These are phyloP conservation scores for Erodium chrysanthum DNA, from an alignment of 441 rosid genomes.

Conservation along the genomic window DNA sequence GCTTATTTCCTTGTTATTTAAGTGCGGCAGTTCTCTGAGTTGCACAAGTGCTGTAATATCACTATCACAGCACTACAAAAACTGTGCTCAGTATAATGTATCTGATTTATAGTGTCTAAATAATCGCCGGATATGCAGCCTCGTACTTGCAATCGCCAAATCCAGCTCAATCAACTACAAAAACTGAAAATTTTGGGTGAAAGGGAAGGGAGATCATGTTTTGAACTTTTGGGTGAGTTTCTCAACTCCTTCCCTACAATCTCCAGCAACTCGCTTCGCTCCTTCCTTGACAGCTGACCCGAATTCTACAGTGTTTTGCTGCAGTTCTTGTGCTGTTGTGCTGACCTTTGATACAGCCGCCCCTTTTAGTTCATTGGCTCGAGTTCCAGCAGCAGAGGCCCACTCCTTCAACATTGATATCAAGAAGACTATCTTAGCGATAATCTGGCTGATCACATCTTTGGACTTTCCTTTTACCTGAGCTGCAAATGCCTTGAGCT, in stretches of 20 bases:
- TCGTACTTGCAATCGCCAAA: neutral
- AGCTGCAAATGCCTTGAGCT: constrained; percentile 52
- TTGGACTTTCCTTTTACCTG: constrained; percentile 46
- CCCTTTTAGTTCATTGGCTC: constrained; percentile 36
- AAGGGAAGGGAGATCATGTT: constrained; percentile 20
- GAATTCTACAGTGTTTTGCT: constrained; percentile 38
- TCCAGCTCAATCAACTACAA: no score
- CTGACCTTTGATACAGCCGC: constrained; percentile 22
- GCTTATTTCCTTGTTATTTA: neutral
- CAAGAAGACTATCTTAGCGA: constrained; percentile 34
- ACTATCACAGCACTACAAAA: neutral
- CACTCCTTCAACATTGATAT: constrained; percentile 39
- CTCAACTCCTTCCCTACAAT: constrained; percentile 59
- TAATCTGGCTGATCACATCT: constrained; percentile 39
- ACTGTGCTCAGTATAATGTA: neutral
- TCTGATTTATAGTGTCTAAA: neutral
- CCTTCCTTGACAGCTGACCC: constrained; percentile 44
- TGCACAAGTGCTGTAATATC: neutral
- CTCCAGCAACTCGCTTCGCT: constrained; percentile 56
- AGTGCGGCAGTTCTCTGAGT: neutral
- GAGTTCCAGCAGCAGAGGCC: constrained; percentile 25
- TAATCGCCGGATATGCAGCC: neutral
- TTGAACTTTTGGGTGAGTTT: constrained; percentile 71
- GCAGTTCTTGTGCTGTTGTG: constrained; percentile 36
- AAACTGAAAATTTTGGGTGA: no score